phyloP scores from a whole-genome alignment of 805 yeast genomes.

The Kluyveromyces siamensis region DNA sequence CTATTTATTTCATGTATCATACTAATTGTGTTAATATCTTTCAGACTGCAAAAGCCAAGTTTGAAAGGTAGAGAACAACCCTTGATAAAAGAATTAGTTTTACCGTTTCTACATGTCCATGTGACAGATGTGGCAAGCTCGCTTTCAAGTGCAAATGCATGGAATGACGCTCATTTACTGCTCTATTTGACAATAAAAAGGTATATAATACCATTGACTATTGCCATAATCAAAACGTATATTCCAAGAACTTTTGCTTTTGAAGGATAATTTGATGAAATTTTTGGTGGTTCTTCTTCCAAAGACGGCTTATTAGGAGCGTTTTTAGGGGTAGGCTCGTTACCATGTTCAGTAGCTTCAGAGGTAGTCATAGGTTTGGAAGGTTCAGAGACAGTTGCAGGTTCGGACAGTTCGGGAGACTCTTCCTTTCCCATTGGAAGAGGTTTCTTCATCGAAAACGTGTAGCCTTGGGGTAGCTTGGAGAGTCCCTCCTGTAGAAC shows the following conservation, averaged over 20 bases:
- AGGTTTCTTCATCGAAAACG: background rate
- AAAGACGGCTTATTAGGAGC: background rate
- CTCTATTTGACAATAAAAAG: background rate
- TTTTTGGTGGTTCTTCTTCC: background rate
- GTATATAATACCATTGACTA: slow-evolving; percentile 11
- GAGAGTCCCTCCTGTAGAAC: slow-evolving; percentile 36
- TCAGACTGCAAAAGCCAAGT: too few relatives aligned
- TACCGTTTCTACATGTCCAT: too few relatives aligned
- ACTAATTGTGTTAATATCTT: too few relatives aligned
- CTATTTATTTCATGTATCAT: too few relatives aligned
- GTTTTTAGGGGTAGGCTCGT: background rate
- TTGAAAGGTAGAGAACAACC: too few relatives aligned
- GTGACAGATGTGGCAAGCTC: too few relatives aligned
- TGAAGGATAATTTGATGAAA: background rate
- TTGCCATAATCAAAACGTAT: slow-evolving; percentile 13
- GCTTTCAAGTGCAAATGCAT: too few relatives aligned
- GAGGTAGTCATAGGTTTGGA: background rate
- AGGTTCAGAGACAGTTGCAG: background rate
- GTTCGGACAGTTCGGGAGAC: too few relatives aligned
- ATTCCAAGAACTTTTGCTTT: slow-evolving; percentile 12
- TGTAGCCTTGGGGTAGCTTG: slow-evolving; percentile 6
- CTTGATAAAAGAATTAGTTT: too few relatives aligned
- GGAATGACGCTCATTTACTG: background rate
- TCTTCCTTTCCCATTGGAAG: background rate
- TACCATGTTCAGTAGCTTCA: background rate